These are phyloP conservation scores for Lasiosphaeria hispida DNA, from an alignment of 495 filamentous ascomycete genomes.

Conservation along the genomic window DNA sequence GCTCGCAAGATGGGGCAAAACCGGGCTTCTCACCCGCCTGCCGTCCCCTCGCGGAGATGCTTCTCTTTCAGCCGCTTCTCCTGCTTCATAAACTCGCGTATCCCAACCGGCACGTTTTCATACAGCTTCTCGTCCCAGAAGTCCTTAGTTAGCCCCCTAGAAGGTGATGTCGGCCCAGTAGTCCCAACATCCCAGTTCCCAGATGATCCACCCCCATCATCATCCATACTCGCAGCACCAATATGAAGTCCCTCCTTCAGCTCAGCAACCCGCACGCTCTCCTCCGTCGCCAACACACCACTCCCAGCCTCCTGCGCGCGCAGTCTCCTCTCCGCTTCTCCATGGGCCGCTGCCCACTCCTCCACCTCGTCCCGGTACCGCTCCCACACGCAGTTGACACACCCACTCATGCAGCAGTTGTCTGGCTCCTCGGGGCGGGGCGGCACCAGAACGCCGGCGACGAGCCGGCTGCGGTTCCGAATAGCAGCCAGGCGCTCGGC, in stretches of 20 bases:
- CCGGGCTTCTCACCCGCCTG: constrained; percentile 32
- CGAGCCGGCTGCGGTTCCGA: constrained; percentile 49
- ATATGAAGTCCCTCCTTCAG: constrained; percentile 11
- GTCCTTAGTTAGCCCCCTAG: constrained; percentile 38
- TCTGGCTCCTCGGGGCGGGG: constrained; percentile 86
- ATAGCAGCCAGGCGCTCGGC: constrained; percentile 59
- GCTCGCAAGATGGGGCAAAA: background rate
- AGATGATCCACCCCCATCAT: constrained; percentile 74
- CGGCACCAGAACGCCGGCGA: constrained; percentile 80
- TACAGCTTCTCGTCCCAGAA: constrained; percentile 65
- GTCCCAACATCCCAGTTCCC: constrained; percentile 58
- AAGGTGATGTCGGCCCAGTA: constrained; percentile 16
- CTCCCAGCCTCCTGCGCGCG: constrained; percentile 26
- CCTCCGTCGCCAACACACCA: constrained; percentile 22
- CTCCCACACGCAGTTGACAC: constrained; percentile 98
- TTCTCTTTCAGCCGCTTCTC: constrained; percentile 88
- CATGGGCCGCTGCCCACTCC: constrained; percentile 66
- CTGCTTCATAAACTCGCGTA: constrained; percentile 94
- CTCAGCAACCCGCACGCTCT: constrained; percentile 1
- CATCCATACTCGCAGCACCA: constrained; percentile 64
- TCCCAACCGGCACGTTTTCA: constrained; percentile 82
- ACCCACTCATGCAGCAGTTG: constrained; percentile 99
- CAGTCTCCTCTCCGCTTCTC: constrained; percentile 52
- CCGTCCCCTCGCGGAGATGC: constrained; percentile 49
- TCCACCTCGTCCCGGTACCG: constrained; percentile 85